phyloP scores from a whole-genome alignment of 495 filamentous ascomycete species.

The Darksidea phi region DNA sequence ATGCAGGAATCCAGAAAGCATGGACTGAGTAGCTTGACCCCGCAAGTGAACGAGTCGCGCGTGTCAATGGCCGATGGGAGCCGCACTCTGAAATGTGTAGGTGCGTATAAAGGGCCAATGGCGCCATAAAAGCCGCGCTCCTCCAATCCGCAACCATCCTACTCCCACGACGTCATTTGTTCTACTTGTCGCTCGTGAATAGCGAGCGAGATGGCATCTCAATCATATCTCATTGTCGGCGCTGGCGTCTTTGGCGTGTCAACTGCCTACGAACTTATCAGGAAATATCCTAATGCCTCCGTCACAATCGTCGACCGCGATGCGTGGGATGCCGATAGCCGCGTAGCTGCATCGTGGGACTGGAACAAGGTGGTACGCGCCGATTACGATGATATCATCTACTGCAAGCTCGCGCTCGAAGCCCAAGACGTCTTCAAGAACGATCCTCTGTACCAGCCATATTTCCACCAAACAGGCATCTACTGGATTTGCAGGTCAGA shows the following conservation, averaged over 20 bases:
- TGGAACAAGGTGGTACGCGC: conserved; percentile 67
- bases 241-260: conserved; percentile 64
- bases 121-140: neutral
- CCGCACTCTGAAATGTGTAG: neutral
- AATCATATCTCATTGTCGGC: conserved; percentile 60
- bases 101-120: neutral
- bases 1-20: too few species aligned
- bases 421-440: conserved; percentile 54
- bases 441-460: conserved; percentile 54
- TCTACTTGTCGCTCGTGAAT: neutral
- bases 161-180: neutral
- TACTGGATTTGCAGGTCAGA: conserved; percentile 42
- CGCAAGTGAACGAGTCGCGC: too few species aligned
- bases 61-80: conserved; percentile 1
- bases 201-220: neutral
- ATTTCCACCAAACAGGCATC: conserved; percentile 59
- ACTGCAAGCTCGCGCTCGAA: conserved; percentile 57
- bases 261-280: conserved; percentile 59
- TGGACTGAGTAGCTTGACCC: too few species aligned
- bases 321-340: conserved; percentile 41
- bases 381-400: conserved; percentile 59
- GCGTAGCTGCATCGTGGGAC: conserved; percentile 61
- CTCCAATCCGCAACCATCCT: neutral
- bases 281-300: conserved; percentile 48
- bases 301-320: conserved; percentile 58